Evolutionary conservation across 192 early-diverging fungal species (phyloP).

Genomic region (Diversispora eburnea): DNA sequence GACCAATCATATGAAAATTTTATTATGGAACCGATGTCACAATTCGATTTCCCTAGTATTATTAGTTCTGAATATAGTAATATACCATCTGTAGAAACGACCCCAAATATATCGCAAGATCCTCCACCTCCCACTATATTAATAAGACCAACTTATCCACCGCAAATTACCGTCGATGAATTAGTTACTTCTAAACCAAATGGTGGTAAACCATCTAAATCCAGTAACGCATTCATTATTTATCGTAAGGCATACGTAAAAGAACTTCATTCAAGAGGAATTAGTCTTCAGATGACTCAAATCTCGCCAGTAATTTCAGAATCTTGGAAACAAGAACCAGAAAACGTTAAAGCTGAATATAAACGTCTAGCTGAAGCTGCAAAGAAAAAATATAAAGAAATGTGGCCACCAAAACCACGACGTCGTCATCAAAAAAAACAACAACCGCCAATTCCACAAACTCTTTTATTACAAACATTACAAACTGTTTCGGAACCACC

Average conservation of each 20-base stretch:
- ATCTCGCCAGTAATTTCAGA: background rate
- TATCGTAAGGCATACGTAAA: conserved; percentile 8
- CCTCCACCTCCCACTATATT: background rate
- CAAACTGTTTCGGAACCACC: background rate
- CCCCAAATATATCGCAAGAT: background rate
- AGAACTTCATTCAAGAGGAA: background rate
- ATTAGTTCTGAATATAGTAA: background rate
- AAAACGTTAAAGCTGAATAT: background rate
- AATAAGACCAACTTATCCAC: background rate
- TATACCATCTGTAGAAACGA: background rate
- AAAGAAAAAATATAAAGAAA: background rate
- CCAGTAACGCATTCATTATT: conserved; percentile 6
- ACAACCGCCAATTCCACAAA: background rate
- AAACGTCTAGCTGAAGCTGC: background rate
- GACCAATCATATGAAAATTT: too few relatives aligned
- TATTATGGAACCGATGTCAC: background rate
- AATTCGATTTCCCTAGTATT: background rate
- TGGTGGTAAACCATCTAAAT: background rate
- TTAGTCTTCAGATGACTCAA: conserved; percentile 1
- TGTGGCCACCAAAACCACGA: background rate
- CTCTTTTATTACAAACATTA: background rate
- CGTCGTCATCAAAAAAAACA: conserved; percentile 12
- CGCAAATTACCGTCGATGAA: background rate
- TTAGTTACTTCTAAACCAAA: background rate
- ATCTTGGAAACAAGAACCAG: conserved; percentile 2